These are phyloP conservation scores for Firmiana major DNA, from an alignment of 345 rosid genomes.

Conservation along the genomic window DNA sequence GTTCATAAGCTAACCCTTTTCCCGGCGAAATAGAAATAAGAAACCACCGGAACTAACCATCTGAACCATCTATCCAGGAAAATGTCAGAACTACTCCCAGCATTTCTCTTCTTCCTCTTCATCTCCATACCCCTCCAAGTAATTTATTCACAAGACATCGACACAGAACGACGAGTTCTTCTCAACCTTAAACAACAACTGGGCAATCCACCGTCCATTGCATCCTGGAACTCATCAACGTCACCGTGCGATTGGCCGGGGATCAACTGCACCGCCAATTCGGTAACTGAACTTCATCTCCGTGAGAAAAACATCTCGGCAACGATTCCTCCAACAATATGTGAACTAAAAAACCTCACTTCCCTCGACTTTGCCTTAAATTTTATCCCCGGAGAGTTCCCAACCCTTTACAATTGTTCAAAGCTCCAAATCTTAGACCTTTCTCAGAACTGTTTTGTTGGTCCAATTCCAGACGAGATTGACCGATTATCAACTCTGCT, in stretches of 20 bases:
- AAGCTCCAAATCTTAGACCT: constrained; percentile 55
- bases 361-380: constrained; percentile 41
- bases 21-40: constrained; percentile 11
- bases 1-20: not conserved
- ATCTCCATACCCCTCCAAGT: constrained; percentile 34
- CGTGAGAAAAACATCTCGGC: constrained; percentile 28
- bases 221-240: constrained; percentile 53
- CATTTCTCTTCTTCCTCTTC: constrained; percentile 29
- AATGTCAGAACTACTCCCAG: not conserved
- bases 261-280: constrained; percentile 40
- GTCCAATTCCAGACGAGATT: constrained; percentile 60
- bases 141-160: constrained; percentile 35
- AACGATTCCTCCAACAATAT: constrained; percentile 48
- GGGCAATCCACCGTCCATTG: constrained; percentile 55
- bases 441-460: constrained; percentile 61
- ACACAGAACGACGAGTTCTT: constrained; percentile 40
- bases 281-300: constrained; percentile 47
- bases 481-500: constrained; percentile 43
- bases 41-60: constrained; percentile 26
- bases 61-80: not conserved
- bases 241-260: constrained; percentile 65
- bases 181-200: constrained; percentile 47
- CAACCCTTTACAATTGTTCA: constrained; percentile 57
- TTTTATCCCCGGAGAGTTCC: constrained; percentile 58
- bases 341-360: constrained; percentile 59